Percentiles rank a stretch among this genome's conserved stretches.
Evolutionary conservation across 345 rosid genomes (phyloP).

Genomic region (Eucalyptus paniculata): DNA sequence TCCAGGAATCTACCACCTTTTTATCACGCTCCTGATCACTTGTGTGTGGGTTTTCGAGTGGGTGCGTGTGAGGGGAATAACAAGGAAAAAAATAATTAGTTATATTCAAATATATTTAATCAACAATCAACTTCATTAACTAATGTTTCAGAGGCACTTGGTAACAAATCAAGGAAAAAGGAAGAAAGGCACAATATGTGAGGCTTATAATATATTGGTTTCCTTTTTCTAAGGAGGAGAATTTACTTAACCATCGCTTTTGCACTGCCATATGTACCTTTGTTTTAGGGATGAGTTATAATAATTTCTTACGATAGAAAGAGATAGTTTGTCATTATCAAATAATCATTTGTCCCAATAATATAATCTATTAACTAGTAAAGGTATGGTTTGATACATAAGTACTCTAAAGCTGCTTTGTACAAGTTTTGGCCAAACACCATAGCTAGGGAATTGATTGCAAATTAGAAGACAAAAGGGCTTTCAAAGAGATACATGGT

Average conservation of each 20-base stretch:
- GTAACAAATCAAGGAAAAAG: neutral
- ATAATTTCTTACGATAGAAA: neutral
- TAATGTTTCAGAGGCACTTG: neutral
- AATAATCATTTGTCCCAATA: neutral
- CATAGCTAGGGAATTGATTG: neutral
- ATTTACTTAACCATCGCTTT: neutral
- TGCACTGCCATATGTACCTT: neutral
- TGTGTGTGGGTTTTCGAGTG: neutral
- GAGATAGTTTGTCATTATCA: neutral
- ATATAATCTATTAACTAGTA: neutral
- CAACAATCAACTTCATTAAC: neutral
- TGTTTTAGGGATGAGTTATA: neutral
- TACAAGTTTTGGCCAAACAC: neutral
- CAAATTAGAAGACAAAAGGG: neutral
- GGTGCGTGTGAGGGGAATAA: neutral
- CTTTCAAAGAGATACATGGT: neutral
- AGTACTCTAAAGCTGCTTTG: neutral
- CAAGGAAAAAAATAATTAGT: neutral
- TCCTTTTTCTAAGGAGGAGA: neutral
- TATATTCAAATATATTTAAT: neutral
- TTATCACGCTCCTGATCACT: slow-evolving; percentile 15
- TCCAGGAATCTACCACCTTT: slow-evolving; percentile 58
- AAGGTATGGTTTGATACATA: neutral
- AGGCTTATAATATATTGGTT: neutral
- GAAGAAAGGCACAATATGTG: neutral